Evolutionary conservation across 805 yeast species (phyloP), one percentile per base, ranked within the genome.

Genomic region (Spathaspora gorwiae): DNA sequence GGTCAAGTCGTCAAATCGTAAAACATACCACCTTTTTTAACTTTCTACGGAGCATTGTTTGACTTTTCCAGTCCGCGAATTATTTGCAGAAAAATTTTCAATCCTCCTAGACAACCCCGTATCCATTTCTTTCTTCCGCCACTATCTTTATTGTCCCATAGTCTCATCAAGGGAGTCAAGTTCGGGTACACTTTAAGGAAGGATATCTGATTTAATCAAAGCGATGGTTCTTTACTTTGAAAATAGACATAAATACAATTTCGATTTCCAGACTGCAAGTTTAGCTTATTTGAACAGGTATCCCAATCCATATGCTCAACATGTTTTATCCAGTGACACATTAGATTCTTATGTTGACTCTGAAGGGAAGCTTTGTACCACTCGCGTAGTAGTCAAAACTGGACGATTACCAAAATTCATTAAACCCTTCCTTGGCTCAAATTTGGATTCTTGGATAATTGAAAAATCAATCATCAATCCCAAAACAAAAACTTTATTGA

Each of bases 341-440:
- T 59, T 90, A 12, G 80, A 80, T 31, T 68, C 78, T 42, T 61
- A 68, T 48, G 70, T 88, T 14, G 88, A 84, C 50, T 51, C 58
- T 1, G 68, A 79, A 9, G 95, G 95, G 24, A 72, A 80, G 41
- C 73, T 90, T 39, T 76, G 79, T 52, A 81, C 87, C 34, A 85
- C 92, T 5, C 76, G 92, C 52, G 68, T 90, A 35, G 80, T 90
- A 37, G 78, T 78, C 53, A 92, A 90, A 60, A 70, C 78, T 4
- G 97, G 97, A 1, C 75, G 88, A 52, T 69, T 90, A 34, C 97
- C 97, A 5, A 62, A 70, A 33, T 89, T 94, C 80, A 80, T 86
- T 26, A 78, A 75, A 53, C 92, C 92, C 3, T 78, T 89, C 44
- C 62, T 90, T 48, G 90, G 92, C 2, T 71, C 75, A 39, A 79